These are phyloP conservation scores for Lantana camara DNA, from an alignment of 257 asterid genomes.

Conservation along the genomic window DNA sequence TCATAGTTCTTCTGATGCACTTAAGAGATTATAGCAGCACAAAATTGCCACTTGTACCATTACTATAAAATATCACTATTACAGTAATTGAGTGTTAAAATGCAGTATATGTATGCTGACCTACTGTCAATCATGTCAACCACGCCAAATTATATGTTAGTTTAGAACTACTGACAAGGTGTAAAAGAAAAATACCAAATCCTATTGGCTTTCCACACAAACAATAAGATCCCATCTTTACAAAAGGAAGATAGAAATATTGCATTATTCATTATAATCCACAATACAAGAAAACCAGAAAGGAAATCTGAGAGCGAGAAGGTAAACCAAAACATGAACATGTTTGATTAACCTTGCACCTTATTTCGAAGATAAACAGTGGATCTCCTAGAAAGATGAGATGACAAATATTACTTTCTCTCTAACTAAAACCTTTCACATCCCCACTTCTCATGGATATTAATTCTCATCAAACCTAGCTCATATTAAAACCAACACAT, in stretches of 20 bases:
- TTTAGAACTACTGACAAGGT: constrained; percentile 3
- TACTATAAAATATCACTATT: too few relatives aligned
- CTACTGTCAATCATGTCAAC: constrained; percentile 1
- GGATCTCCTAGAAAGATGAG: constrained; percentile 11
- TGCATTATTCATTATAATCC: too few relatives aligned
- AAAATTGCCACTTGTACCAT: too few relatives aligned
- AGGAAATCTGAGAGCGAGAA: background rate
- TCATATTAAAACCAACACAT: background rate
- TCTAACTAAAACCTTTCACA: background rate
- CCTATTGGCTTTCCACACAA: background rate
- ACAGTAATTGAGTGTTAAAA: background rate
- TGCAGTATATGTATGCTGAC: background rate
- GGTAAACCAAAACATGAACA: constrained; percentile 2
- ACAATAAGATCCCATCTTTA: background rate
- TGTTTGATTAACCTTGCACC: background rate
- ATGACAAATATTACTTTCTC: background rate
- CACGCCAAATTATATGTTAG: background rate
- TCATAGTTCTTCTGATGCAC: background rate
- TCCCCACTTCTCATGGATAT: background rate
- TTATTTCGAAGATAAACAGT: background rate
- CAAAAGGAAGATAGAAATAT: background rate
- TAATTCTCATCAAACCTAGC: background rate
- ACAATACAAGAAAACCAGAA: background rate
- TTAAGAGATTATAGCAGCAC: constrained; percentile 12
- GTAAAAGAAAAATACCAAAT: background rate